phyloP scores from a whole-genome alignment of 2,329 filamentous ascomycete species.

The Trichoderma cornu-damae region DNA sequence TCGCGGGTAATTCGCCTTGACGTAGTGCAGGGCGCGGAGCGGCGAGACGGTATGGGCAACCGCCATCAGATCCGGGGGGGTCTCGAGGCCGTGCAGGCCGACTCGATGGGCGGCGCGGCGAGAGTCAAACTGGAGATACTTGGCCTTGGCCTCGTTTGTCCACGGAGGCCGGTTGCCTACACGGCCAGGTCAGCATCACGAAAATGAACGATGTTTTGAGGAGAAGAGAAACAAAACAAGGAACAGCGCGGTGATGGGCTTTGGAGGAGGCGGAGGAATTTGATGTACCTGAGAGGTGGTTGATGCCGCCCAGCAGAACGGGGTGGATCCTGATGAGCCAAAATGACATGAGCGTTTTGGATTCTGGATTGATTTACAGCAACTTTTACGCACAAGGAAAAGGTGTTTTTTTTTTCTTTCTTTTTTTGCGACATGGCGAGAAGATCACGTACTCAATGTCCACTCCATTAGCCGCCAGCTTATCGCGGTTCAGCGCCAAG shows the following conservation, averaged over 20 bases:
- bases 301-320: constrained; percentile 65
- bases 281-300: constrained; percentile 52
- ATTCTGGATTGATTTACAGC: background rate
- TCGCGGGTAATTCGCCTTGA: constrained; percentile 53
- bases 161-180: constrained; percentile 71
- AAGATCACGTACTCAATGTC: constrained; percentile 55
- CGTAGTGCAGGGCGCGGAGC: constrained; percentile 60
- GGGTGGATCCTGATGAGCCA: constrained; percentile 56
- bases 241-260: too few relatives aligned
- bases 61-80: constrained; percentile 42
- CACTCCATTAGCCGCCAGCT: constrained; percentile 54
- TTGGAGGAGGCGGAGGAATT: too few relatives aligned
- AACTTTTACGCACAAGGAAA: background rate
- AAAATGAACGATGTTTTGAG: background rate
- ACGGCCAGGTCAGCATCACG: background rate
- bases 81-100: constrained; percentile 33
- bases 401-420: too few relatives aligned
- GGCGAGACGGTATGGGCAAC: constrained; percentile 47
- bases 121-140: constrained; percentile 45
- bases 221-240: background rate
- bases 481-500: constrained; percentile 50
- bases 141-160: constrained; percentile 62
- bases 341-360: background rate
- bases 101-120: constrained; percentile 37
- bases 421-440: too few relatives aligned